Evolutionary conservation across 352 stramenopile species (phyloP), one percentile per base, ranked within the genome.

Genomic region (Phytopythium aichiense): DNA sequence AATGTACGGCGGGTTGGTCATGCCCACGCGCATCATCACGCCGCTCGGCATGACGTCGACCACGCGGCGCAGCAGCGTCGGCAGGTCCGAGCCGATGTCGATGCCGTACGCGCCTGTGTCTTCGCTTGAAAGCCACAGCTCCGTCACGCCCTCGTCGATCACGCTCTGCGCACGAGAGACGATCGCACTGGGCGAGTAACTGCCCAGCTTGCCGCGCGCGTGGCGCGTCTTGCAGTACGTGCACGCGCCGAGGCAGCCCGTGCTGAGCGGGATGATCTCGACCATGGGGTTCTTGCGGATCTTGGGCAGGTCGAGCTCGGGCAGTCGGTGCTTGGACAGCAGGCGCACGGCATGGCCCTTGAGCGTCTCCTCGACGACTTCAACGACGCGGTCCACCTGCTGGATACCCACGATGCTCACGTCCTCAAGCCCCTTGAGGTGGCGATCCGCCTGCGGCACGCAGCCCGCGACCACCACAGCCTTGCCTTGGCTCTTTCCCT

Each of bases 191-290:
- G 82, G 76, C 25, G 81, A 78, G 68, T 98, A 98, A 60, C 85
- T 96, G 20, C 89, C 88, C 38, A 98, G 61, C 63, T 91, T 95
- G 23, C 92, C 92, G n/a, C 92, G 83, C 23, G 92, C 92, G 64
- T 97, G 88, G 25, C 86, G 86, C 11, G 92, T 98, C 76, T 98
- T 98, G 73, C 92, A 98, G 79, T 98, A 98, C 22, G 92, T 98
- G 62, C 92, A 98, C 7, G 88, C 87, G 15, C 91, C 91, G 6
- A 98, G 81, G 64, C 92, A 98, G 31, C 92, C 92, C 16, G 89
- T 97, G 53, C 85, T 96, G 28, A 98, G 68, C 28, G 91, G 91
- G 46, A 98, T 88, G 65, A 98, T 97, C 69, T 98, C 92, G 11
- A 98, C 85, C 69, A 95, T 88, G 7, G 83, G 87, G 70, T 98